A percentile compares a stretch with the other conserved stretches of the same genome.
These are phyloP conservation scores for Cladosporium sp. DNA, from an alignment of 2,329 filamentous ascomycete genomes.

Conservation along the genomic window DNA sequence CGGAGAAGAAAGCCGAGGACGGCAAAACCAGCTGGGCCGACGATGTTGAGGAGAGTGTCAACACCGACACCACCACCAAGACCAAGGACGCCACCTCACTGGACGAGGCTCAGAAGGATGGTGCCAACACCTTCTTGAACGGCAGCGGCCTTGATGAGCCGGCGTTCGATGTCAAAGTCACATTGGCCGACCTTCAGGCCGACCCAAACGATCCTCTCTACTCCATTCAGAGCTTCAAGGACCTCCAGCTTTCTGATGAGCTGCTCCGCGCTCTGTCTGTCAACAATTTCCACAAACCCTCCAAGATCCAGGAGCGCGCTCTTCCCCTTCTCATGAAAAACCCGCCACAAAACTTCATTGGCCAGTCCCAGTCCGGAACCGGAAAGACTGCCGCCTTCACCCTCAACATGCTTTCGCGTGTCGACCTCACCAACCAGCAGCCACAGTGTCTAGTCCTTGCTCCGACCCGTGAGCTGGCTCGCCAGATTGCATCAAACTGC, in stretches of 20 bases:
- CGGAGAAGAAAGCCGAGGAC: constrained; percentile 18
- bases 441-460: constrained; percentile 89
- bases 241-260: constrained; percentile 65
- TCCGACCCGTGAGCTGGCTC: constrained; percentile 89
- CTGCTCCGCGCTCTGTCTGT: constrained; percentile 75
- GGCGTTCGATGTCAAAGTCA: constrained; percentile 87
- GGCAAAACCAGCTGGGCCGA: constrained; percentile 18
- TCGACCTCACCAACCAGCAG: constrained; percentile 69
- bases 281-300: constrained; percentile 91
- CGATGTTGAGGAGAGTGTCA: constrained; percentile 19
- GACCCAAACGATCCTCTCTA: constrained; percentile 85
- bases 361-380: constrained; percentile 98
- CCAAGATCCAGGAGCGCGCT: constrained; percentile 95
- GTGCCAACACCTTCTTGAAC: constrained; percentile 43
- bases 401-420: constrained; percentile 82
- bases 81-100: constrained; percentile 19
- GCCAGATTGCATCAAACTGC: constrained; percentile 88
- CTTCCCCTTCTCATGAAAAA: constrained; percentile 83
- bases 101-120: constrained; percentile 43
- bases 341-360: constrained; percentile 92
- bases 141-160: constrained; percentile 61
- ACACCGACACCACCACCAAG: constrained; percentile 3
- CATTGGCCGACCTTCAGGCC: constrained; percentile 82
- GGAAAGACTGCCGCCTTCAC: constrained; percentile 98
- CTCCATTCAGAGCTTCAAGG: constrained; percentile 79